These are phyloP conservation scores for Penicillium simplicissimum DNA, from an alignment of 495 filamentous ascomycete species.

Conservation along the genomic window DNA sequence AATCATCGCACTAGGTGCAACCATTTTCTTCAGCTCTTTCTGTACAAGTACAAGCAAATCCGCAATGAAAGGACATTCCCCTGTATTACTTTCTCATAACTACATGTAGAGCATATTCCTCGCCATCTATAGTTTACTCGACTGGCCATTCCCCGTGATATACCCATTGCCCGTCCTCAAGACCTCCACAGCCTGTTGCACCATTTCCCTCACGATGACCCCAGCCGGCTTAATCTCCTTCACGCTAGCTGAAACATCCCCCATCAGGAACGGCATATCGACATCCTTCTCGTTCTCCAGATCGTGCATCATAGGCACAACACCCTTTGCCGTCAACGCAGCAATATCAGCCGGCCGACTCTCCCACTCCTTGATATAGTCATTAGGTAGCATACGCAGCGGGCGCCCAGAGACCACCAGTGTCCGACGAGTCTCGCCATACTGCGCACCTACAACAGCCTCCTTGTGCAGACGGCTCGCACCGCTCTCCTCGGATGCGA, in stretches of 20 bases:
- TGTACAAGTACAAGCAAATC: constrained; percentile 44
- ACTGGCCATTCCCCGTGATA: constrained; percentile 26
- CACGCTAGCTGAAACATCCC: constrained; percentile 83
- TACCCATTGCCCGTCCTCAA: constrained; percentile 51
- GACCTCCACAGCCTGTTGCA: constrained; percentile 71
- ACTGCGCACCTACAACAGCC: constrained; percentile 72
- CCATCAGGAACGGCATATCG: constrained; percentile 86
- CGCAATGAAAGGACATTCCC: constrained; percentile 20
- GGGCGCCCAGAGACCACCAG: constrained; percentile 78
- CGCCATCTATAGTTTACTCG: constrained; percentile 38
- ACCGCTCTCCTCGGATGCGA: constrained; percentile 74
- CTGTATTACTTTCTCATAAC: not conserved
- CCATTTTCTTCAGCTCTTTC: constrained; percentile 26
- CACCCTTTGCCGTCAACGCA: constrained; percentile 66
- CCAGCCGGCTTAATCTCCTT: constrained; percentile 73
- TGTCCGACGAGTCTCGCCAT: constrained; percentile 74
- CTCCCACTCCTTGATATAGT: constrained; percentile 80
- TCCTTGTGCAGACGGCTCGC: constrained; percentile 77
- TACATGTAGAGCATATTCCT: not conserved
- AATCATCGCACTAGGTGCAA: constrained; percentile 15
- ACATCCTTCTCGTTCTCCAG: constrained; percentile 74
- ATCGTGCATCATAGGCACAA: constrained; percentile 79
- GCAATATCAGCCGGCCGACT: constrained; percentile 67
- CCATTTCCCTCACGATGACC: constrained; percentile 83
- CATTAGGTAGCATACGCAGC: constrained; percentile 76